Percentiles rank a stretch among this genome's conserved stretches.
These are phyloP conservation scores for Metschnikowia reukaufii DNA, from an alignment of 805 yeast species.

Conservation along the genomic window DNA sequence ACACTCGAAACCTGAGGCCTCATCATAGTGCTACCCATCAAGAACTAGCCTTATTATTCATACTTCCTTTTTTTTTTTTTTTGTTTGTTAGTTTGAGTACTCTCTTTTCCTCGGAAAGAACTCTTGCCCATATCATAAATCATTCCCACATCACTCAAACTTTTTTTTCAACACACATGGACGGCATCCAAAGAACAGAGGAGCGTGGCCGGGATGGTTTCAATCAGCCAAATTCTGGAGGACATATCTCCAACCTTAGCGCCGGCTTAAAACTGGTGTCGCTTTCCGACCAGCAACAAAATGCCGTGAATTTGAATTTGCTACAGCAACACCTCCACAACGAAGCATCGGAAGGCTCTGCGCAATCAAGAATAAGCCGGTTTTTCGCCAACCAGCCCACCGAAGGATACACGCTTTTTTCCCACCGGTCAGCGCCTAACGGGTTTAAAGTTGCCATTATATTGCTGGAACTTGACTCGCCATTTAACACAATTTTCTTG, in stretches of 20 bases:
- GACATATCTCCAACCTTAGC: slow-evolving; percentile 44
- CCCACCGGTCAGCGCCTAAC: slow-evolving; percentile 88
- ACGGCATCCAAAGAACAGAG: slow-evolving; percentile 8
- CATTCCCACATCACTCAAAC: not conserved
- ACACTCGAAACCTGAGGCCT: not conserved
- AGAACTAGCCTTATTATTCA: no score
- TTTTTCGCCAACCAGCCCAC: slow-evolving; percentile 76
- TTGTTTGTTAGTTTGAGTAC: not conserved
- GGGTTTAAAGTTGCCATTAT: slow-evolving; percentile 95
- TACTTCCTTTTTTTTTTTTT: no score
- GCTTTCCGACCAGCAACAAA: slow-evolving; percentile 42
- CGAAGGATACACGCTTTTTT: slow-evolving; percentile 80
- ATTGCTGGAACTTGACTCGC: slow-evolving; percentile 75
- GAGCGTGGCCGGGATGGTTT: slow-evolving; percentile 8
- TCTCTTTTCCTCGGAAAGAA: not conserved
- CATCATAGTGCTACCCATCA: not conserved
- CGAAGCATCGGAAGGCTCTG: slow-evolving; percentile 37
- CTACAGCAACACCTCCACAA: slow-evolving; percentile 47
- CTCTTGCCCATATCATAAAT: not conserved
- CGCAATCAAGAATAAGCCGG: slow-evolving; percentile 59
- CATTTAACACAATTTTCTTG: slow-evolving; percentile 76
- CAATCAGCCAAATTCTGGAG: slow-evolving; percentile 9
- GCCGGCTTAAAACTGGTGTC: slow-evolving; percentile 47
- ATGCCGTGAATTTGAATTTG: slow-evolving; percentile 41
- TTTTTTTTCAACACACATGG: not conserved